A percentile compares a stretch with the other conserved stretches of the same genome.
Conservation (phyloP, 257 asterid species). For the Fraxinus anomala region DNA sequence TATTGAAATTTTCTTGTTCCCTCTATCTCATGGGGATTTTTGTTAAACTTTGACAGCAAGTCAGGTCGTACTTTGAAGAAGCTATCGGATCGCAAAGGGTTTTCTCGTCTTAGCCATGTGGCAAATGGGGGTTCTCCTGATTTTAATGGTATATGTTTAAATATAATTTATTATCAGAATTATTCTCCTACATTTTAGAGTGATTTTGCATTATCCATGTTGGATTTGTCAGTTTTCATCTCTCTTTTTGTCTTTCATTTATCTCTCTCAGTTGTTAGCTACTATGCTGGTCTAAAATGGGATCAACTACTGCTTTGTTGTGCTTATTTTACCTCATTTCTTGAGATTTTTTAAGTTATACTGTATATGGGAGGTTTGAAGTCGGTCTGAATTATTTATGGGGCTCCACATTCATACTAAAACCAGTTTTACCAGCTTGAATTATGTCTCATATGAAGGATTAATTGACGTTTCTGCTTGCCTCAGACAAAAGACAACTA, state of each 20-base stretch:
- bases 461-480: background rate
- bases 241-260: background rate
- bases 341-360: background rate
- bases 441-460: background rate
- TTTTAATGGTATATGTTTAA: constrained; percentile 62
- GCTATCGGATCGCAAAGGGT: constrained; percentile 81
- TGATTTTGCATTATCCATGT: background rate
- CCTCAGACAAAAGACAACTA: background rate
- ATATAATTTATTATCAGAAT: background rate
- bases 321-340: background rate
- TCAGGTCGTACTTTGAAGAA: constrained; percentile 89
- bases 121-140: constrained; percentile 80
- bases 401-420: background rate
- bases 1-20: constrained; percentile 20
- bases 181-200: background rate
- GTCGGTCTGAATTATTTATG: background rate
- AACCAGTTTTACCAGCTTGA: constrained; percentile 9
- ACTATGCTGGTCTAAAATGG: background rate
- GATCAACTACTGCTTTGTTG: background rate
- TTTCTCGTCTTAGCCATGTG: constrained; percentile 75
- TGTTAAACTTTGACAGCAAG: constrained; percentile 58
- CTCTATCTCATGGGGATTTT: constrained; percentile 27
- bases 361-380: background rate
- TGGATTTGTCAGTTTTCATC: too few relatives aligned
- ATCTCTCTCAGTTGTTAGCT: background rate